These are phyloP conservation scores for Diplocarpon mali DNA, from an alignment of 2,329 filamentous ascomycete genomes.

Conservation along the genomic window DNA sequence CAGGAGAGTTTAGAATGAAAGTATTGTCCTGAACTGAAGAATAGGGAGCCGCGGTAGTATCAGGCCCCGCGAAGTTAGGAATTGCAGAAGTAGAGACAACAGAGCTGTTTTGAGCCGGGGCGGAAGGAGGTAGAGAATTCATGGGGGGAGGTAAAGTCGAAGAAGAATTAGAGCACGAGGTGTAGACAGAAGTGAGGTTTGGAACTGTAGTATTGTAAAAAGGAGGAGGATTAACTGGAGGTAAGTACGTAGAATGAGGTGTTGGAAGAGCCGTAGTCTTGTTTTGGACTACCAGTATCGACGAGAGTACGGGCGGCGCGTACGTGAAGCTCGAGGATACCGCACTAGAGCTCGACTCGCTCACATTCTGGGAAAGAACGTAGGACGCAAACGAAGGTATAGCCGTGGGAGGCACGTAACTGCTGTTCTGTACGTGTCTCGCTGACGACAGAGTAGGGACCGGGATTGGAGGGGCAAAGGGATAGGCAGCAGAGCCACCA, in stretches of 20 bases:
- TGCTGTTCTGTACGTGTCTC: constrained; percentile 7
- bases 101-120: constrained; percentile 1
- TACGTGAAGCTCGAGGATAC: constrained; percentile 3
- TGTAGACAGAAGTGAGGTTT: neutral
- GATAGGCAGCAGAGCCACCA: constrained; percentile 11
- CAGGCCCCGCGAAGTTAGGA: neutral
- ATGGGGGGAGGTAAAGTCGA: neutral
- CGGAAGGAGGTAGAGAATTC: neutral
- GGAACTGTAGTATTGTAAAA: constrained; percentile 1
- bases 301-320: constrained; percentile 1
- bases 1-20: constrained; percentile 1
- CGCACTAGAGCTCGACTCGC: constrained; percentile 3
- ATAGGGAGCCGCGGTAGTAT: constrained; percentile 1
- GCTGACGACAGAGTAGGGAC: constrained; percentile 3
- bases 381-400: neutral
- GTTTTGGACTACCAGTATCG: constrained; percentile 3
- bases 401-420: constrained; percentile 4
- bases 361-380: neutral
- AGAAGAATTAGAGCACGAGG: constrained; percentile 1
- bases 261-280: constrained; percentile 1
- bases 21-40: neutral
- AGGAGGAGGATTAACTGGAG: constrained; percentile 1
- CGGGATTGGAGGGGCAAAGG: constrained; percentile 10
- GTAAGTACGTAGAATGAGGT: neutral
- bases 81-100: neutral